Conservation (phyloP, 73 alveolate genomes). For the Paramecium caudatum region DNA sequence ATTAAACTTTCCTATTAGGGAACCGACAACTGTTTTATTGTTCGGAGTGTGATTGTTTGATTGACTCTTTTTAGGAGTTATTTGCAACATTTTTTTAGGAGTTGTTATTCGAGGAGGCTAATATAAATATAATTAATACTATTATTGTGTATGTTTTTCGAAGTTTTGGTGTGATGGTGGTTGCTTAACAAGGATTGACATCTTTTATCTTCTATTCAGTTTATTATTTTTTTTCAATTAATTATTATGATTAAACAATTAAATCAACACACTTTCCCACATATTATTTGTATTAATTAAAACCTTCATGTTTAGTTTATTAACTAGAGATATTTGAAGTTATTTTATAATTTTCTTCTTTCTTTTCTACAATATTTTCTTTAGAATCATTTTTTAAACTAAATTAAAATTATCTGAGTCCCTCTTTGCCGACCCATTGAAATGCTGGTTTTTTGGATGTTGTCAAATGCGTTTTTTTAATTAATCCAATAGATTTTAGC, state of each 20-base stretch:
- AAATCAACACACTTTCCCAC: slow-evolving; percentile 32
- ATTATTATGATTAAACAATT: not conserved
- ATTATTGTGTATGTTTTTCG: slow-evolving; percentile 65
- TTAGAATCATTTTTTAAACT: not conserved
- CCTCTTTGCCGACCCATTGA: slow-evolving; percentile 86
- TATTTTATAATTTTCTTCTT: too few species aligned
- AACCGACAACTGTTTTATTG: slow-evolving; percentile 45
- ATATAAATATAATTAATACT: slow-evolving; percentile 7
- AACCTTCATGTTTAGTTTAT: not conserved
- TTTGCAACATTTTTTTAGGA: slow-evolving; percentile 22
- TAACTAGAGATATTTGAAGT: too few species aligned
- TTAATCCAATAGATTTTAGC: slow-evolving; percentile 82
- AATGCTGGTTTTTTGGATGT: slow-evolving; percentile 87
- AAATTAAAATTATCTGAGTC: slow-evolving; percentile 70
- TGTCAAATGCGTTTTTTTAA: slow-evolving; percentile 80
- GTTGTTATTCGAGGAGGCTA: slow-evolving; percentile 67
- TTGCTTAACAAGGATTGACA: not conserved
- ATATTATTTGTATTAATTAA: not conserved
- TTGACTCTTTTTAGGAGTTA: slow-evolving; percentile 25
- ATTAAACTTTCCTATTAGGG: slow-evolving; percentile 55
- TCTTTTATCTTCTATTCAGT: slow-evolving; percentile 53
- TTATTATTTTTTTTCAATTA: slow-evolving; percentile 8
- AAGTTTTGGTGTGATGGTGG: slow-evolving; percentile 49
- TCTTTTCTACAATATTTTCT: not conserved
- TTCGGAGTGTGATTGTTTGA: slow-evolving; percentile 21